Evolutionary conservation across 1,284 basidiomycete genomes (phyloP).

Genomic region (Ustilago sp.): DNA sequence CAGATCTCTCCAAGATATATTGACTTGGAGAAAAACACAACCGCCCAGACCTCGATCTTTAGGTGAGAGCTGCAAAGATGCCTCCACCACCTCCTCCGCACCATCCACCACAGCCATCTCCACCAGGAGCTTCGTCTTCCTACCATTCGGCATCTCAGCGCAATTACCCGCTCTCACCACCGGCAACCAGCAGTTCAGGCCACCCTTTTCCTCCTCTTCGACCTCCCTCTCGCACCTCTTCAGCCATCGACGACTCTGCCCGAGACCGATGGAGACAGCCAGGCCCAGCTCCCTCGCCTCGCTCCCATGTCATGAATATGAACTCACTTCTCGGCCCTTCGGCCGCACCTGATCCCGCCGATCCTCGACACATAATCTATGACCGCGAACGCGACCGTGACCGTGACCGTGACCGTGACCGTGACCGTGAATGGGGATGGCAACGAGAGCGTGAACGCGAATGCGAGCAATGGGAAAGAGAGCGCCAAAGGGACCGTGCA

Average conservation of each 20-base stretch:
- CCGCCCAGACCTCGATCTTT: background rate
- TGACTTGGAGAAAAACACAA: background rate
- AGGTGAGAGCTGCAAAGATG: background rate
- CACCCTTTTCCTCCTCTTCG: constrained; percentile 39
- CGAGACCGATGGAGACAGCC: constrained; percentile 41
- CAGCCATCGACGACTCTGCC: constrained; percentile 24
- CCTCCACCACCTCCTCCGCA: background rate
- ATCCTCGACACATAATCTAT: constrained; percentile 36
- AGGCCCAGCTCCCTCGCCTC: constrained; percentile 18
- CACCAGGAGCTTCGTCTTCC: constrained; percentile 31
- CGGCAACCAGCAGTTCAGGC: constrained; percentile 9
- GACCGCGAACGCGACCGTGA: constrained; percentile 37
- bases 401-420: constrained; percentile 32
- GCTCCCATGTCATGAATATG: constrained; percentile 60
- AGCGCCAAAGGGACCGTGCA: constrained; percentile 34
- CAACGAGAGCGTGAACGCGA: constrained; percentile 35
- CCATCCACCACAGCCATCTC: constrained; percentile 39
- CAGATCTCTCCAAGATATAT: background rate
- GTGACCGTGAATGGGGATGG: constrained; percentile 28
- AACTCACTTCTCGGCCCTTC: constrained; percentile 56
- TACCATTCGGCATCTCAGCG: constrained; percentile 25
- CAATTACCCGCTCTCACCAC: constrained; percentile 32
- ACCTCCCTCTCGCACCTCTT: constrained; percentile 35
- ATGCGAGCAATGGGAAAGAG: constrained; percentile 32
- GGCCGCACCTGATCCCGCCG: constrained; percentile 18